A percentile compares a stretch with the other conserved stretches of the same genome.
Evolutionary conservation across 108 stramenopile genomes (phyloP).

Genomic region (Cyclotella kingstonii): DNA sequence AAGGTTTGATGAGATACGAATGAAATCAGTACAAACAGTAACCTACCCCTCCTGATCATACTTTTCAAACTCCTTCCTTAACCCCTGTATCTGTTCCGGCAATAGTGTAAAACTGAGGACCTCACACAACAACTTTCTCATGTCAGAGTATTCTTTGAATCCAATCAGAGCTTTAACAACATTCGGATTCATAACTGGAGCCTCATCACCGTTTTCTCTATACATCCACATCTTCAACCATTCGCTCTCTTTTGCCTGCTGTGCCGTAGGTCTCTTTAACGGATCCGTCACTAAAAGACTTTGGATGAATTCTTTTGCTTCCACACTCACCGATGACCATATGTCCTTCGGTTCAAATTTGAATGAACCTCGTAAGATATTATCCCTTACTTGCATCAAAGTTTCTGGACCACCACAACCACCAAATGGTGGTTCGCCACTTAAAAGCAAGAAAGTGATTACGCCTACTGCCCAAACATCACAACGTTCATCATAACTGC

Average conservation of each 20-base stretch:
- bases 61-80: constrained; percentile 85
- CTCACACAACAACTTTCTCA: constrained; percentile 86
- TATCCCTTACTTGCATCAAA: constrained; percentile 74
- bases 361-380: constrained; percentile 64
- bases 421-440: constrained; percentile 86
- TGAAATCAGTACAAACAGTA: too few species aligned
- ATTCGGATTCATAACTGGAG: constrained; percentile 63
- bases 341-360: constrained; percentile 76
- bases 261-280: constrained; percentile 79
- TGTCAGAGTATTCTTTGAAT: constrained; percentile 87
- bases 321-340: constrained; percentile 67
- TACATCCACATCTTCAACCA: constrained; percentile 86
- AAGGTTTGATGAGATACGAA: neutral
- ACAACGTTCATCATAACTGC: constrained; percentile 83
- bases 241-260: constrained; percentile 72
- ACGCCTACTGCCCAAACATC: constrained; percentile 89
- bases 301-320: constrained; percentile 85
- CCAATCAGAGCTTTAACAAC: constrained; percentile 79
- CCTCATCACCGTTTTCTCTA: constrained; percentile 38
- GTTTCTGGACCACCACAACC: constrained; percentile 84
- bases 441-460: constrained; percentile 77
- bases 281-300: constrained; percentile 85
- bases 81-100: constrained; percentile 82
- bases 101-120: constrained; percentile 87
- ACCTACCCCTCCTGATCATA: constrained; percentile 62